phyloP scores from a whole-genome alignment of 345 rosid genomes.

The Arabidopsis thaliana region DNA sequence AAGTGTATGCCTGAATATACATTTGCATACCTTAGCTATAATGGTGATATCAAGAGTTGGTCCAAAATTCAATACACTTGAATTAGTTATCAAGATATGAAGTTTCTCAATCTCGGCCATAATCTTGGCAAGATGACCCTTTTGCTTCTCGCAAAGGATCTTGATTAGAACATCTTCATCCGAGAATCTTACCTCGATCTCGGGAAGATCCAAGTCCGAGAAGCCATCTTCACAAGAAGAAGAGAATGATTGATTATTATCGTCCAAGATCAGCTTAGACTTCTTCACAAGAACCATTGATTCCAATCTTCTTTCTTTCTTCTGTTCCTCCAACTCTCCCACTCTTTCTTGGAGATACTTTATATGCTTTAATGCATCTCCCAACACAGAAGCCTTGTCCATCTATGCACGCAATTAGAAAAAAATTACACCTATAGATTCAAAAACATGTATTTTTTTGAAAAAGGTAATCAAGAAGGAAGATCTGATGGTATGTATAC shows the following conservation, averaged over 20 bases:
- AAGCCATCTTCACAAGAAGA: constrained; percentile 31
- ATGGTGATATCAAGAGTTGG: constrained; percentile 71
- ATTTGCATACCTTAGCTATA: constrained; percentile 64
- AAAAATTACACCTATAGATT: neutral
- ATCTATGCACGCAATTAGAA: constrained; percentile 51
- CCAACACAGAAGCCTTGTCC: constrained; percentile 97
- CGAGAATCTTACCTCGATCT: constrained; percentile 77
- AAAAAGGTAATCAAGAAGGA: neutral
- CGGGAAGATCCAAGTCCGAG: constrained; percentile 60
- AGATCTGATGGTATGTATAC: constrained; percentile 32
- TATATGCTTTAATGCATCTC: constrained; percentile 82
- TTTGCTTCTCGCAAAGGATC: constrained; percentile 79
- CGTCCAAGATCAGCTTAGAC: constrained; percentile 59
- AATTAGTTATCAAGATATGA: constrained; percentile 58
- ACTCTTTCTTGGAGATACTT: constrained; percentile 83
- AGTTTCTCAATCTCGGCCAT: constrained; percentile 70
- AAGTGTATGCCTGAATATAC: neutral
- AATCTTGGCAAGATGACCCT: constrained; percentile 62
- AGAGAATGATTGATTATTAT: constrained; percentile 44
- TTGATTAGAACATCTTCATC: constrained; percentile 71
- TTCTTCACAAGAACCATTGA: constrained; percentile 76
- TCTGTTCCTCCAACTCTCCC: constrained; percentile 69
- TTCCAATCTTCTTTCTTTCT: constrained; percentile 65
- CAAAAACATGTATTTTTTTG: neutral
- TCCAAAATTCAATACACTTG: constrained; percentile 77